phyloP scores from a whole-genome alignment of 2,329 filamentous ascomycete genomes.

The Endocalyx cinctus region DNA sequence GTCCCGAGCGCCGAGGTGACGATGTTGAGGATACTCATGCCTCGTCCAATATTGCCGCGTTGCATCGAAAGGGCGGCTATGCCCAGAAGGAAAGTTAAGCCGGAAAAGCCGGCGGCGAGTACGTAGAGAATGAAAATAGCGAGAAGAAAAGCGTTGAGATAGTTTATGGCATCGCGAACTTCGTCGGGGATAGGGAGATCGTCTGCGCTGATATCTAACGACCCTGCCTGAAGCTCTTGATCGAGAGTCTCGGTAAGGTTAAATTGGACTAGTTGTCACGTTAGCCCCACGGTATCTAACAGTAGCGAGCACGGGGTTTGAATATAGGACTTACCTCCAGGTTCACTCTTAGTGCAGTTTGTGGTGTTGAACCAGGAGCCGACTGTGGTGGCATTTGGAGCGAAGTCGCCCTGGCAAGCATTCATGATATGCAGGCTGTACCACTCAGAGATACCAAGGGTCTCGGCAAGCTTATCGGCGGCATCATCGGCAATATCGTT shows the following conservation, averaged over 20 bases:
- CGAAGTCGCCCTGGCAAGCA: constrained; percentile 41
- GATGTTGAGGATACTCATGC: constrained; percentile 31
- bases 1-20: constrained; percentile 31
- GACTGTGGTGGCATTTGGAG: constrained; percentile 36
- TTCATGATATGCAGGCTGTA: constrained; percentile 48
- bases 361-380: constrained; percentile 37
- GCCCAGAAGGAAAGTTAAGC: constrained; percentile 37
- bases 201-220: constrained; percentile 36
- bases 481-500: constrained; percentile 36
- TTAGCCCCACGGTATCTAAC: constrained; percentile 33
- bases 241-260: constrained; percentile 45
- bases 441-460: constrained; percentile 46
- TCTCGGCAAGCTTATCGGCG: constrained; percentile 35
- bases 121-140: constrained; percentile 46
- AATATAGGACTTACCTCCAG: constrained; percentile 35
- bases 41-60: constrained; percentile 9
- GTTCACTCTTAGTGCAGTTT: constrained; percentile 37
- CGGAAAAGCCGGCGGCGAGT: constrained; percentile 37
- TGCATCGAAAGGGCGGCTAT: constrained; percentile 27
- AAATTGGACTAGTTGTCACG: constrained; percentile 29
- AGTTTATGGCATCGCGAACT: constrained; percentile 43
- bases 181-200: constrained; percentile 40
- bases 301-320: constrained; percentile 44
- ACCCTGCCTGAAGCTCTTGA: constrained; percentile 40
- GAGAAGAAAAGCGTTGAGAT: constrained; percentile 45